A percentile compares a stretch with the other conserved stretches of the same genome.
phyloP scores from a whole-genome alignment of 2,329 filamentous ascomycete genomes.

The Ophiosphaerella herpotricha region DNA sequence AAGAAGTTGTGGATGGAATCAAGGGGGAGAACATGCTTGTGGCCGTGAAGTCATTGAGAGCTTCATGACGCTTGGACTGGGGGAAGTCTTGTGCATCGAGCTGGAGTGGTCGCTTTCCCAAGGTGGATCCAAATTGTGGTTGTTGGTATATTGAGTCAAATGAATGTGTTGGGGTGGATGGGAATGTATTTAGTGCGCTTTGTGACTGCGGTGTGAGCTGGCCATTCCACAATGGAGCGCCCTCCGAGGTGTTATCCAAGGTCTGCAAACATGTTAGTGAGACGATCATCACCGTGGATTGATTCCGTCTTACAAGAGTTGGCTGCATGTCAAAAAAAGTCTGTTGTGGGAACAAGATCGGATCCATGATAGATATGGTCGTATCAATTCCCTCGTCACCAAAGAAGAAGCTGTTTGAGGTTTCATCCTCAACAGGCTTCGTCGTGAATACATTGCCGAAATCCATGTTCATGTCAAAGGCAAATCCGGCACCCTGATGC shows the following conservation, averaged over 20 bases:
- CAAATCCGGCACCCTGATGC: slow-evolving; percentile 34
- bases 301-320: slow-evolving; percentile 30
- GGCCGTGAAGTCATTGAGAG: slow-evolving; percentile 20
- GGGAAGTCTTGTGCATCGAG: slow-evolving; percentile 38
- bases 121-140: slow-evolving; percentile 12
- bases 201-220: slow-evolving; percentile 29
- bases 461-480: slow-evolving; percentile 40
- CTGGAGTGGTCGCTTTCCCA: slow-evolving; percentile 39
- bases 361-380: slow-evolving; percentile 23
- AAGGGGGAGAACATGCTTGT: slow-evolving; percentile 25
- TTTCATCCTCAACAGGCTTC: slow-evolving; percentile 40
- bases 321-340: slow-evolving; percentile 30
- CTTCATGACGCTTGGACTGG: slow-evolving; percentile 40
- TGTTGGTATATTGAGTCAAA: slow-evolving; percentile 32
- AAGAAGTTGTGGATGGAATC: slow-evolving; percentile 20
- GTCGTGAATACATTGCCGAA: slow-evolving; percentile 34
- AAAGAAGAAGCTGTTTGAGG: slow-evolving; percentile 35
- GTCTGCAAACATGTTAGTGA: slow-evolving; percentile 17
- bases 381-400: slow-evolving; percentile 44
- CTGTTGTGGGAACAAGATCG: slow-evolving; percentile 28
- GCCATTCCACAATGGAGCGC: slow-evolving; percentile 28
- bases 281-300: background rate
- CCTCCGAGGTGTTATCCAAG: slow-evolving; percentile 42
- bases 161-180: slow-evolving; percentile 30
- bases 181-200: slow-evolving; percentile 26